Evolutionary conservation across 352 stramenopile species (phyloP), one percentile per base, ranked within the genome.

Genomic region (Globisporangium radiosum): DNA sequence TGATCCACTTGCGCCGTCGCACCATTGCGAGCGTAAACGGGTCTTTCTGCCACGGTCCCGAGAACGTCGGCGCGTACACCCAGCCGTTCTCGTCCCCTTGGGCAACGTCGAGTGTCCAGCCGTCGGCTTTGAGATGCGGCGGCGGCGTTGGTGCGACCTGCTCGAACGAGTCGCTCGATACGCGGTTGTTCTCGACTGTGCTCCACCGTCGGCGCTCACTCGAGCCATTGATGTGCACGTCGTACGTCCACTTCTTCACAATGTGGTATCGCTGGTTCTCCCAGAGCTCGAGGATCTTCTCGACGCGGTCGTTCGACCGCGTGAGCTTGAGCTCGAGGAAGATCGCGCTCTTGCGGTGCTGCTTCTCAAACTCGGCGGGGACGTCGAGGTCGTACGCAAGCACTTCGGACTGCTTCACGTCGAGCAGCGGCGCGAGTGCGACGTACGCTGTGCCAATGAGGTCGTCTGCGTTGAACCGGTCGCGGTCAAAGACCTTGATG

Each of bases 221-320:
- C 4, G 76, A 83, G 51, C 71, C 65, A 8, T 63, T 60, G 40
- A 89, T 71, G 54, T 84, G 63, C 50, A 69, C 76, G 48, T 90
- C 76, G 36, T 71, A 81, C 17, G 72, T 89, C 81, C 82, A 94
- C 52, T 86, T 88, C 58, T 83, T 81, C 57, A 88, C 68, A 40
- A 90, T 70, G 56, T 87, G 71, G 65, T 80, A 92, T n/a, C 81
- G 79, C 62, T 94, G 79, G 69, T 92, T 89, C 70, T 94, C 82
- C 82, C 83, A 94, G 25, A 92, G 72, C 67, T 92, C 82, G n/a
- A 94, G 71, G 38, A 85, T 70, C 56, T 81, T 71, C 56, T 89
- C 76, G 36, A 85, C 75, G 36, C 65, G 65, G 39, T 84, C 76
- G 51, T 82, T 83, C 4, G 68, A 69, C 15, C 49, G 48, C 19